These are phyloP conservation scores for Talaromyces sp. DNA, from an alignment of 2,329 filamentous ascomycete genomes.

Conservation along the genomic window DNA sequence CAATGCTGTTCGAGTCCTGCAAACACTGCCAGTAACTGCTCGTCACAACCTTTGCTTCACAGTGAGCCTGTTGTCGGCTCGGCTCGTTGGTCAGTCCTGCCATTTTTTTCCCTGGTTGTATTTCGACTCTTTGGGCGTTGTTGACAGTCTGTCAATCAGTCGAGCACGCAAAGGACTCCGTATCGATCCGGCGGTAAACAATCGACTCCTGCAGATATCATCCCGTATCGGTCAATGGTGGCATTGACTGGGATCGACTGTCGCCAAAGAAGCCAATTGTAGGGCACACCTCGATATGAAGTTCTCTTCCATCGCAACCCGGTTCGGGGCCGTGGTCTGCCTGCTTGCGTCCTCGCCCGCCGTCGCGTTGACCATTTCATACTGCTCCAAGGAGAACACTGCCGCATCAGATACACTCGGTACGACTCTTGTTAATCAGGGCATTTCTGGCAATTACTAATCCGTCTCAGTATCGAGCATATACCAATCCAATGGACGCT, in stretches of 20 bases:
- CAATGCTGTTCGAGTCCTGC: background rate
- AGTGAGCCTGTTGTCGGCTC: background rate
- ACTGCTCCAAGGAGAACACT: slow-evolving; percentile 43
- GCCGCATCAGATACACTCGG: slow-evolving; percentile 30
- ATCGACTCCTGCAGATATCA: background rate
- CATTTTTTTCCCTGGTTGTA: background rate
- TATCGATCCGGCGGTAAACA: background rate
- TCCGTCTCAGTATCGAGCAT: slow-evolving; percentile 26
- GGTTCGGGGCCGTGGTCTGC: slow-evolving; percentile 15
- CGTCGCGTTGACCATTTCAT: slow-evolving; percentile 24
- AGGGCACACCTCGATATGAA: background rate
- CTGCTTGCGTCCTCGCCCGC: slow-evolving; percentile 19
- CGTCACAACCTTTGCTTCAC: background rate
- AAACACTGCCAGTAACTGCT: background rate
- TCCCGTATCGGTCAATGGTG: background rate
- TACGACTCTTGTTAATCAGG: too few species aligned
- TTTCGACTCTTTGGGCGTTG: background rate
- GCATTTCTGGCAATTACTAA: background rate
- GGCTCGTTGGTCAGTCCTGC: background rate
- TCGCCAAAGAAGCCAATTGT: background rate
- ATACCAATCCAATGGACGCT: slow-evolving; percentile 43
- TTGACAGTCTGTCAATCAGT: background rate
- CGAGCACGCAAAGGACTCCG: background rate
- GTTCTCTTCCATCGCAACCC: background rate
- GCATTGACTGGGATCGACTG: background rate